Conservation (phyloP, 73 alveolate species). For the Paramecium primaurelia region DNA sequence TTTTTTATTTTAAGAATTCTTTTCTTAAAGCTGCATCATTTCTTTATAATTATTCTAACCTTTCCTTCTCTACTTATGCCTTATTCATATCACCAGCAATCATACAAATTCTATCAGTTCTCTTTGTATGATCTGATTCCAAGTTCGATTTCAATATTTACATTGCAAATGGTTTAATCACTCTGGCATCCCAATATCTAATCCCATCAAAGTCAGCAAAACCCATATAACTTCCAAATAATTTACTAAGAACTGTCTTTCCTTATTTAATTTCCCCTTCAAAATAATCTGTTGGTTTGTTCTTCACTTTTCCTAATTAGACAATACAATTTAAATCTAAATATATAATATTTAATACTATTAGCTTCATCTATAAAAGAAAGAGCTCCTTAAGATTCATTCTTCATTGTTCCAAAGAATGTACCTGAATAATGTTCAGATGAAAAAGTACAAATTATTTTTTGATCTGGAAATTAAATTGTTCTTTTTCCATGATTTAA, state of each 20-base stretch:
- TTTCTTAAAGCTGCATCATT: slow-evolving; percentile 80
- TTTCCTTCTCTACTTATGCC: slow-evolving; percentile 90
- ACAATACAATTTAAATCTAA: slow-evolving; percentile 22
- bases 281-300: slow-evolving; percentile 80
- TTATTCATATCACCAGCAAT: slow-evolving; percentile 75
- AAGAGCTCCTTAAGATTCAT: slow-evolving; percentile 60
- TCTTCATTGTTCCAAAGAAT: slow-evolving; percentile 67
- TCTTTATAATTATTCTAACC: slow-evolving; percentile 77
- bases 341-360: not conserved
- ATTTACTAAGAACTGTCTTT: slow-evolving; percentile 21
- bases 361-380: slow-evolving; percentile 59
- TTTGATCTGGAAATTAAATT: not conserved
- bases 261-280: slow-evolving; percentile 77
- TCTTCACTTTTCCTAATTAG: slow-evolving; percentile 61
- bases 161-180: slow-evolving; percentile 56
- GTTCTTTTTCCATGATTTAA: slow-evolving; percentile 58
- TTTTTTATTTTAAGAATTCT: not conserved
- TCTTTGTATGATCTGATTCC: slow-evolving; percentile 77
- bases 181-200: slow-evolving; percentile 96
- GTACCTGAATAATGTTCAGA: slow-evolving; percentile 67
- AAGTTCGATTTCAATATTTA: slow-evolving; percentile 27
- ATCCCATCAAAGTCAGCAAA: slow-evolving; percentile 91
- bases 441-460: slow-evolving; percentile 42
- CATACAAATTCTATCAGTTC: slow-evolving; percentile 77
- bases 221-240: slow-evolving; percentile 84